phyloP scores from a whole-genome alignment of 768 basidiomycete species.

The Astraeus odoratus region DNA sequence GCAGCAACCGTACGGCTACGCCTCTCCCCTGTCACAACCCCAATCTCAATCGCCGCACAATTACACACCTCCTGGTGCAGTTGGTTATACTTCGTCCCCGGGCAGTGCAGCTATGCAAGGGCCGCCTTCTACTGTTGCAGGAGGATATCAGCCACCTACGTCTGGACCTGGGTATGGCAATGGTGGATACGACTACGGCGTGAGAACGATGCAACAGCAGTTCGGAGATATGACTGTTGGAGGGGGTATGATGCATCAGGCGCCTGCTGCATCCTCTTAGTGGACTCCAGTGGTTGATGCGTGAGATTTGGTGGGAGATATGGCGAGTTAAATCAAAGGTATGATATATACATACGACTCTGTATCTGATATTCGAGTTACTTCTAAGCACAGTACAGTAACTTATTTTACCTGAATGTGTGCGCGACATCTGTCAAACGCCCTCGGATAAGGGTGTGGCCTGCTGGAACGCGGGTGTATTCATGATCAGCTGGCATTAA shows the following conservation, averaged over 20 bases:
- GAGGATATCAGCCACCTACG: constrained; percentile 2
- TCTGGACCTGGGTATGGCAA: constrained; percentile 13
- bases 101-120: constrained; percentile 19
- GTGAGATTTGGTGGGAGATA: constrained; percentile 4
- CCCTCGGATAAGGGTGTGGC: too few relatives aligned
- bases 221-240: constrained; percentile 26
- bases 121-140: constrained; percentile 5
- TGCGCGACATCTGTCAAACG: too few relatives aligned
- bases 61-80: background rate
- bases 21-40: constrained; percentile 9
- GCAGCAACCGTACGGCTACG: constrained; percentile 13
- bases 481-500: too few relatives aligned
- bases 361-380: too few relatives aligned
- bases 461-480: too few relatives aligned
- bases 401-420: too few relatives aligned
- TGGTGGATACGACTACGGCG: constrained; percentile 18
- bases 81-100: constrained; percentile 2
- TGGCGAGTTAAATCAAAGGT: background rate
- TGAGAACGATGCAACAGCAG: constrained; percentile 21
- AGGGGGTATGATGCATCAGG: constrained; percentile 13
- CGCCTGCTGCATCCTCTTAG: constrained; percentile 14
- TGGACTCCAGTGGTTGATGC: background rate
- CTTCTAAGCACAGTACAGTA: too few relatives aligned
- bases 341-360: too few relatives aligned
- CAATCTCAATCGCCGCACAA: constrained; percentile 12